Conservation (phyloP, 2,329 filamentous ascomycete genomes). For the Hypocreales sp. region DNA sequence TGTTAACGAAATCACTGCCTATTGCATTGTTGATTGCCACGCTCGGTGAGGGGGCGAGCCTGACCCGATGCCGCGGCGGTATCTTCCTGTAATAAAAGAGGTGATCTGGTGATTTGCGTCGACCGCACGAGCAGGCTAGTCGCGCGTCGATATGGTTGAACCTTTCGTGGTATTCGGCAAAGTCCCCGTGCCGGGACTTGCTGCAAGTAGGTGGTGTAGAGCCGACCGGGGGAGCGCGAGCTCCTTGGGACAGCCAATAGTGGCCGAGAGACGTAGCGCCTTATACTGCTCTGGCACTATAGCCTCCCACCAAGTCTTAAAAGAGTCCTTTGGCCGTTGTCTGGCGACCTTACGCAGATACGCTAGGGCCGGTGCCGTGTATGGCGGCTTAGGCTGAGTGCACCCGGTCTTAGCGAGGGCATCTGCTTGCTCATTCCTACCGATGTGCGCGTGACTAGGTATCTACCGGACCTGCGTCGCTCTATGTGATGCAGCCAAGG, state of each 20-base stretch:
- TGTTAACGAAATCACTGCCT: conserved; percentile 4
- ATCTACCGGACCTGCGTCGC: conserved; percentile 2
- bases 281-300: conserved; percentile 1
- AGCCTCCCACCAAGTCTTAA: conserved; percentile 3
- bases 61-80: conserved; percentile 1
- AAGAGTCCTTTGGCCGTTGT: conserved; percentile 1
- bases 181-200: too few species aligned
- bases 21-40: conserved; percentile 1
- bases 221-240: too few species aligned
- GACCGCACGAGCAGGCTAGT: conserved; percentile 1
- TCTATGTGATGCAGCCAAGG: conserved; percentile 1
- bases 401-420: conserved; percentile 3
- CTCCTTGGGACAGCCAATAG: too few species aligned
- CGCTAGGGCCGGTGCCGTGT: conserved; percentile 1
- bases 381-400: conserved; percentile 1
- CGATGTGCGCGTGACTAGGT: conserved; percentile 3
- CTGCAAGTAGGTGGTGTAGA: conserved; percentile 2
- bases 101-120: too few species aligned
- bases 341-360: conserved; percentile 2
- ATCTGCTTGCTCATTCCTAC: conserved; percentile 4
- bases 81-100: too few species aligned
- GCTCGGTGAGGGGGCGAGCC: conserved; percentile 2
- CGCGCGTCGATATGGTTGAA: conserved; percentile 2
- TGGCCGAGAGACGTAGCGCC: conserved; percentile 1
- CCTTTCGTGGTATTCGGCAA: conserved; percentile 2